These are phyloP conservation scores for Colletotrichum cuscutae DNA, from an alignment of 2,329 filamentous ascomycete species.

Conservation along the genomic window DNA sequence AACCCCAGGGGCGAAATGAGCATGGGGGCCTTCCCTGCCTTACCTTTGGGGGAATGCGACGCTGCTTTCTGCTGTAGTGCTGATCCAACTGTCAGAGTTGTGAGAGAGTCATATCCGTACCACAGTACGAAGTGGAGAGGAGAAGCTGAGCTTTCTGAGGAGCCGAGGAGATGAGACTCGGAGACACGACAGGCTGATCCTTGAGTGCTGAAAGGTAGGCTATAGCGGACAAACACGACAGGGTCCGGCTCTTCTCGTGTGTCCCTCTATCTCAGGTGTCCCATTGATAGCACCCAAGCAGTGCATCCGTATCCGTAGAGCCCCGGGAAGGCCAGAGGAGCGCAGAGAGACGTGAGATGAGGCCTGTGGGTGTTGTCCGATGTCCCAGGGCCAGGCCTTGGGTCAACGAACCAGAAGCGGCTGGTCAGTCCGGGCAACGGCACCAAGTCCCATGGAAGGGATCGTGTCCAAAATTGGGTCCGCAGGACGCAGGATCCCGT, in stretches of 20 bases:
- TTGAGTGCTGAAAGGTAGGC: neutral
- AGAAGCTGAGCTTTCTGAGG: neutral
- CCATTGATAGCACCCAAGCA: neutral
- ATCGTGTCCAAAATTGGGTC: constrained; percentile 32
- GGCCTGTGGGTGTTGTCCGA: neutral
- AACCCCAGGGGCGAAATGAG: neutral
- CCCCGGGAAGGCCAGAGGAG: neutral
- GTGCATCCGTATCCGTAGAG: too few species aligned
- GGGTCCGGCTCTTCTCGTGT: neutral
- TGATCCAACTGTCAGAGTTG: constrained; percentile 1
- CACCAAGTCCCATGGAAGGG: neutral
- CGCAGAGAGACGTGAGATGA: neutral
- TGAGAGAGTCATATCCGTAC: neutral
- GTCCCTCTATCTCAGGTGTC: neutral
- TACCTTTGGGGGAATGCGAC: neutral
- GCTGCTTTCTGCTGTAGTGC: neutral
- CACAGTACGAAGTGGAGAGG: neutral
- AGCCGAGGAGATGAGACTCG: neutral
- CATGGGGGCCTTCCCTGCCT: neutral
- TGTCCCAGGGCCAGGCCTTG: neutral
- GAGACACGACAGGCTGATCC: neutral
- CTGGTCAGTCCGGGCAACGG: constrained; percentile 9
- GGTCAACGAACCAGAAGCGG: constrained; percentile 15
- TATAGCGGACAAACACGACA: neutral
- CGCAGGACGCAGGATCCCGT: neutral